phyloP scores from a whole-genome alignment of 2,329 filamentous ascomycete genomes.

The Cytospora chrysosperma region DNA sequence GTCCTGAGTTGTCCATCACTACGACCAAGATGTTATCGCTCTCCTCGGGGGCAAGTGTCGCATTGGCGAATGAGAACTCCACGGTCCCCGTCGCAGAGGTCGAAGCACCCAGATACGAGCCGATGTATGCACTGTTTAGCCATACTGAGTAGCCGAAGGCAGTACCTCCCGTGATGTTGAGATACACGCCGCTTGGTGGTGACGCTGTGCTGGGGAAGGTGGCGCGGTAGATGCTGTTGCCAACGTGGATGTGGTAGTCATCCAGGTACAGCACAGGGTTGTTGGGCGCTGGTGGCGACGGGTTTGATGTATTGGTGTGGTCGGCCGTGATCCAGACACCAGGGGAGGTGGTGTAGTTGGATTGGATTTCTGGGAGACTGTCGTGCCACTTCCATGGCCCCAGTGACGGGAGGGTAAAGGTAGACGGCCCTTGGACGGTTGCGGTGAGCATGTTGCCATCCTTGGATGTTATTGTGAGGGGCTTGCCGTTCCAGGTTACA shows the following conservation, averaged over 20 bases:
- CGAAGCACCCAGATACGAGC: slow-evolving; percentile 53
- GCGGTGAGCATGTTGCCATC: slow-evolving; percentile 33
- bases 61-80: slow-evolving; percentile 51
- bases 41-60: slow-evolving; percentile 39
- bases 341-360: slow-evolving; percentile 43
- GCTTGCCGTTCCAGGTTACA: slow-evolving; percentile 52
- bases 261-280: slow-evolving; percentile 57
- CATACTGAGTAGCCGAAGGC: slow-evolving; percentile 58
- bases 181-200: slow-evolving; percentile 43
- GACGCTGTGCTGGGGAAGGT: slow-evolving; percentile 44
- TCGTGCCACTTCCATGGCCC: slow-evolving; percentile 48
- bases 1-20: slow-evolving; percentile 59
- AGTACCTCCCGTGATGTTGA: slow-evolving; percentile 53
- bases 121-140: slow-evolving; percentile 56
- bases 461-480: slow-evolving; percentile 31
- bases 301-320: slow-evolving; percentile 49
- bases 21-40: slow-evolving; percentile 51
- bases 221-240: slow-evolving; percentile 54
- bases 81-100: slow-evolving; percentile 37
- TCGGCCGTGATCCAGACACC: slow-evolving; percentile 48
- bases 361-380: slow-evolving; percentile 46
- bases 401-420: slow-evolving; percentile 41
- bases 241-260: slow-evolving; percentile 55
- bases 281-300: slow-evolving; percentile 45
- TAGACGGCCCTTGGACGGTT: slow-evolving; percentile 30